phyloP scores from a whole-genome alignment of 2,329 filamentous ascomycete species.

The Thelonectria discophora region DNA sequence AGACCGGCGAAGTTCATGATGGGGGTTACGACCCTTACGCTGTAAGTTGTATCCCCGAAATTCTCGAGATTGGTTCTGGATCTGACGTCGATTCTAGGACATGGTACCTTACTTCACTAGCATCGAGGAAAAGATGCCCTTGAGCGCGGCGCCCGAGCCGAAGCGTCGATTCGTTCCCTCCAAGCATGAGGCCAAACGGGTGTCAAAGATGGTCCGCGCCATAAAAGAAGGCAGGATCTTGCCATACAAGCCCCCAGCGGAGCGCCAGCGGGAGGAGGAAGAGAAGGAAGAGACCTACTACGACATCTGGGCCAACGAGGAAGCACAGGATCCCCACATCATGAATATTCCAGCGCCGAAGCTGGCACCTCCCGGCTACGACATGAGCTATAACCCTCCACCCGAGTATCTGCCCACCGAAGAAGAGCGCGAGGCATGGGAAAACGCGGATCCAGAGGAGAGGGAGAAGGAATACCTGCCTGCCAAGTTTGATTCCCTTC shows the following conservation, averaged over 20 bases:
- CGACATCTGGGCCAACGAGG: slow-evolving; percentile 95
- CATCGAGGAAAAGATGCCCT: slow-evolving; percentile 89
- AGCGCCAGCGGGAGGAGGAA: slow-evolving; percentile 72
- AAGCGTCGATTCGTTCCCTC: slow-evolving; percentile 96
- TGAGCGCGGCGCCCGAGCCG: slow-evolving; percentile 93
- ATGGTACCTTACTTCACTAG: slow-evolving; percentile 95
- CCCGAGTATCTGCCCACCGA: slow-evolving; percentile 90
- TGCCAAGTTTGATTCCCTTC: slow-evolving; percentile 80
- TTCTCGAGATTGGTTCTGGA: not conserved
- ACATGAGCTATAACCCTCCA: slow-evolving; percentile 96
- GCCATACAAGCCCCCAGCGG: slow-evolving; percentile 82
- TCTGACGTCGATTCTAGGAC: slow-evolving; percentile 58
- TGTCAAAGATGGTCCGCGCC: slow-evolving; percentile 97
- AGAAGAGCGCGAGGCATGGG: slow-evolving; percentile 86
- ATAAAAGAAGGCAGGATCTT: slow-evolving; percentile 94
- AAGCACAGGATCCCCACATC: slow-evolving; percentile 79
- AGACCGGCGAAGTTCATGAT: slow-evolving; percentile 86
- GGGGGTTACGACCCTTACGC: slow-evolving; percentile 95
- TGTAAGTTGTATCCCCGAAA: slow-evolving; percentile 53
- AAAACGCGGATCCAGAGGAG: slow-evolving; percentile 87
- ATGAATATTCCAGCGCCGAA: slow-evolving; percentile 98
- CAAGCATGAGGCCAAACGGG: slow-evolving; percentile 93
- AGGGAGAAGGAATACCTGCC: slow-evolving; percentile 89
- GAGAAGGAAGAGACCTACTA: slow-evolving; percentile 78
- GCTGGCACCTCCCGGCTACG: slow-evolving; percentile 89